A percentile compares a stretch with the other conserved stretches of the same genome.
These are phyloP conservation scores for Zymoseptoria pseudotritici DNA, from an alignment of 2,329 filamentous ascomycete genomes.

Conservation along the genomic window DNA sequence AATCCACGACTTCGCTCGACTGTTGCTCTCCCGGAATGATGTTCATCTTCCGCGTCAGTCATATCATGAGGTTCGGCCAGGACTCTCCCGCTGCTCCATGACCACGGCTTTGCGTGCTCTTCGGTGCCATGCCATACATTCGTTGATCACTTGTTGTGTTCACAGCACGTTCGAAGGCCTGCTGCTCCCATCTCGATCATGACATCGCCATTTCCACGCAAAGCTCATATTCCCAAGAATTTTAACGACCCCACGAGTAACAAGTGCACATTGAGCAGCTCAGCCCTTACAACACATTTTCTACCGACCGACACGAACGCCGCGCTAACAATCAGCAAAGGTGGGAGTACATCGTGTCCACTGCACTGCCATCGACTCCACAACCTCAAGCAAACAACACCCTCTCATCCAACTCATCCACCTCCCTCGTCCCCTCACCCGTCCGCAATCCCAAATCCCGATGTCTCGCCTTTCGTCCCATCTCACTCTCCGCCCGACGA, in stretches of 20 bases:
- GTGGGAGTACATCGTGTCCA: background rate
- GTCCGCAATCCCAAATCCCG: constrained; percentile 68
- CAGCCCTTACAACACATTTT: background rate
- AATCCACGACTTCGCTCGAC: background rate
- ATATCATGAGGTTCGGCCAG: too few species aligned
- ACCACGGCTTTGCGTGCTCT: too few species aligned
- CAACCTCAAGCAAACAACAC: constrained; percentile 61
- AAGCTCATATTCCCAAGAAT: too few species aligned
- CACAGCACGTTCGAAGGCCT: too few species aligned
- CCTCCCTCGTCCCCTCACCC: constrained; percentile 55
- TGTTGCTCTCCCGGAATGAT: background rate
- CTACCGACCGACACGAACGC: background rate
- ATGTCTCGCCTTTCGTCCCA: constrained; percentile 67
- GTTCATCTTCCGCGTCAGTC: background rate
- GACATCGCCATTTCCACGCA: too few species aligned
- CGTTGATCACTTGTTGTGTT: too few species aligned
- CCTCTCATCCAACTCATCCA: constrained; percentile 67
- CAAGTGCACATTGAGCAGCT: background rate
- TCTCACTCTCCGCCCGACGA: constrained; percentile 62
- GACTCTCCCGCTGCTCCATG: too few species aligned
- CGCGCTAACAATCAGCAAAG: background rate
- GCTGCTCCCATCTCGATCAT: too few species aligned
- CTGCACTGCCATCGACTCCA: background rate
- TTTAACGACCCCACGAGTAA: too few species aligned
- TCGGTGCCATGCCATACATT: too few species aligned